Conservation (phyloP, 257 asterid species). For the Linaria vulgaris region DNA sequence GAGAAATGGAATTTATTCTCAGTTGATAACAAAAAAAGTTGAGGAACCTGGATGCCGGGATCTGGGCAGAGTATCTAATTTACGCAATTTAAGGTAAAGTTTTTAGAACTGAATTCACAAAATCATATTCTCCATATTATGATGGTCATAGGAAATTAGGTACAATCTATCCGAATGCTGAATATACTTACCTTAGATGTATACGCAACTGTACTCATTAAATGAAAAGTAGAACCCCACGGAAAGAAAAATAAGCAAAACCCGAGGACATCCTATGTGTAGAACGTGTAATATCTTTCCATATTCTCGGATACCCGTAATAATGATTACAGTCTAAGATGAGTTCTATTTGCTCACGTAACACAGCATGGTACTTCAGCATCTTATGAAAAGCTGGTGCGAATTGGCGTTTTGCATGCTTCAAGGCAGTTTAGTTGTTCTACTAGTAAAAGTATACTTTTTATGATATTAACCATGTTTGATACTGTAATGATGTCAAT, state of each 20-base stretch:
- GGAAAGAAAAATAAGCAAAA: slow-evolving; percentile 24
- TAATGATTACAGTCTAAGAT: slow-evolving; percentile 23
- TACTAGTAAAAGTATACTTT: not conserved
- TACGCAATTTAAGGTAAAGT: slow-evolving; percentile 6
- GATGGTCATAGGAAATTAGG: slow-evolving; percentile 1
- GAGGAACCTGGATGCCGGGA: slow-evolving; percentile 23
- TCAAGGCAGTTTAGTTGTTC: slow-evolving; percentile 16
- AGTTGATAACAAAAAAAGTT: slow-evolving; percentile 23
- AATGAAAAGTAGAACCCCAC: slow-evolving; percentile 23
- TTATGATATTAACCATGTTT: slow-evolving; percentile 16
- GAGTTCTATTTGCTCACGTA: slow-evolving; percentile 26
- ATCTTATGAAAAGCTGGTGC: slow-evolving; percentile 24
- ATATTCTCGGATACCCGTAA: slow-evolving; percentile 21
- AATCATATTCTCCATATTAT: not conserved
- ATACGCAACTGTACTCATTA: slow-evolving; percentile 21
- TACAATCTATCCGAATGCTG: slow-evolving; percentile 19
- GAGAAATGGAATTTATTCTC: not conserved
- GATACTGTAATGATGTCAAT: slow-evolving; percentile 13
- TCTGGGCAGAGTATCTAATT: slow-evolving; percentile 10
- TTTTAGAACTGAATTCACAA: slow-evolving; percentile 16
- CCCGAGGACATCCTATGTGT: not conserved
- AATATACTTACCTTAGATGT: slow-evolving; percentile 16
- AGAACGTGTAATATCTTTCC: slow-evolving; percentile 25
- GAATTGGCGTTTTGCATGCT: slow-evolving; percentile 29
- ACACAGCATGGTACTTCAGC: slow-evolving; percentile 22